Base-by-base conservation (phyloP, 2,329 filamentous ascomycete genomes). In the Trichophyton rubrum region DNA sequence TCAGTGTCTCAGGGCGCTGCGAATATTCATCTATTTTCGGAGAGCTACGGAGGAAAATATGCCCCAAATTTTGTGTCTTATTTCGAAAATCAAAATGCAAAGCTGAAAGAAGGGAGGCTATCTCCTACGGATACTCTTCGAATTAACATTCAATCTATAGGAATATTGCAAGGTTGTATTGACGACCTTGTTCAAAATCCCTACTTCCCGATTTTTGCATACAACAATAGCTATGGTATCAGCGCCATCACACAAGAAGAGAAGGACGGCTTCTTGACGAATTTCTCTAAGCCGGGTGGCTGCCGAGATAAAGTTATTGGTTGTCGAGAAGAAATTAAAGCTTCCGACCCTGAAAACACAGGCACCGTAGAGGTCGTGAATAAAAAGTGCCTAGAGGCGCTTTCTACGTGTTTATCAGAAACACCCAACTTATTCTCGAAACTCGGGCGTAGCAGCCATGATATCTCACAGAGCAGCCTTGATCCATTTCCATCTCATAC, bases 401-500 rank as follows among this genome's bases (percentile, higher is more conserved):
- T 57, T 24, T 24, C 55, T 7, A 24, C 9, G 2, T 57, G 55
- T 57, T 41, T 57, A 17, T n/a, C 17, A 5, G 38, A 57, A 13
- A 38, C 38, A 9, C 38, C 55, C n/a, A 57, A 33, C 69, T 74
- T 0, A 82, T 80, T 59, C 66, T 75, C 17, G 60, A 80, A 24
- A 69, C 40, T 73, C 1, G 77, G 76, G 4, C 73, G 78, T 2
- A 80, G 81, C 59, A 79, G 80, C 69, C 85, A 82, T 67, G 83
- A 86, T 63, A 77, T 85, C 33, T 78, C 79, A 0, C 78, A 81
- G 7, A 71, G 75, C 6, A 66, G 73, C 9, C 75, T 75, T 0
- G 80, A 82, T 59, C 78, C 80, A 0, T 82, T 81, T 79, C 2
- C 81, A 0, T 71, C 75, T 0, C 72, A 75, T 8, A 82, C 80